Evolutionary conservation across 805 yeast genomes (phyloP), one percentile per base, ranked within the genome.

Genomic region (Sungouiozyma ichnusensis): DNA sequence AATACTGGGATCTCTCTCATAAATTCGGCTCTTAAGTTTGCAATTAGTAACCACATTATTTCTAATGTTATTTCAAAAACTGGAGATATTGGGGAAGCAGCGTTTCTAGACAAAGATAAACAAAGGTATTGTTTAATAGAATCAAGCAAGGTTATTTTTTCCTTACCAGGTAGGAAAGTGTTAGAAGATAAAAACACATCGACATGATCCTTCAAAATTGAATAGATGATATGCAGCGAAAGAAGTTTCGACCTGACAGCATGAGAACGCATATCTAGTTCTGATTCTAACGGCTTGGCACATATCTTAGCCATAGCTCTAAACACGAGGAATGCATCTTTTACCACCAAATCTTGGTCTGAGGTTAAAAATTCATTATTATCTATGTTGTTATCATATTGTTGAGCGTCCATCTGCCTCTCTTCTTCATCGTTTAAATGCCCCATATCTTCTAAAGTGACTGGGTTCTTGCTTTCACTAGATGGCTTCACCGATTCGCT

Each of bases 301-400:
- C 97, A 84, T 15, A 92, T 73, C 57, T 86, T 87, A 60, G 96
- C 85, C 92, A 92, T 83, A 1, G 97, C 90, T 58, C 99, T 76
- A 63, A 92, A 87, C 3, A 92, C 75, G 45, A 92, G 69, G 55
- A 88, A 90, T 0, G 97, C 97, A 60, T 92, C 99, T 53, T 86
- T 88, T 16, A 85, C 79, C 1, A 72, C 76, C 29, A 80, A 61
- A 44, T 85, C 94, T 48, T 76, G 77, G 40, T 71, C 74, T 33
- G 67, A 48, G 7, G 40, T 16, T 11, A 38, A 33, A 3, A 33
- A 33, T 9, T 40, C 45, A 4, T 29, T 33, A 3, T 39, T 44
- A 8, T 42, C 31, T 4, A 36, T 31, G 2, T 44, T 43, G 4
- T 37, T 29, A 18, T 51, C 52, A 34, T 35, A 15, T 20, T 55